phyloP scores from a whole-genome alignment of 805 yeast species.

The Cyberlindnera samutprakarnensis region DNA sequence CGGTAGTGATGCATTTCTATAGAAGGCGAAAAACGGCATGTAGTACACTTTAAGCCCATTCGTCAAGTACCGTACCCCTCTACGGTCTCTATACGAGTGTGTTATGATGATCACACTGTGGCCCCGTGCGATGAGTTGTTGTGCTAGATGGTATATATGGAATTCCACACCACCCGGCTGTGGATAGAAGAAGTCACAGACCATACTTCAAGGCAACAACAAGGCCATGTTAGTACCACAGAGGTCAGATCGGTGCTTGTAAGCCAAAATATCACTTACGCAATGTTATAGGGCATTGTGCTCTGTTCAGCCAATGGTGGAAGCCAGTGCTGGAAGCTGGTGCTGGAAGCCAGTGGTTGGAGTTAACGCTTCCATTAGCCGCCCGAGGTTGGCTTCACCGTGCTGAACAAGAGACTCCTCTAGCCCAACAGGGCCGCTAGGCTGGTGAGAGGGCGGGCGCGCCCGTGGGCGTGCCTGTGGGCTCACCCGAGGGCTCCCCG shows the following conservation, averaged over 20 bases:
- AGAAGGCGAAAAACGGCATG: conserved; percentile 74
- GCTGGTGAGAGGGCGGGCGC: no score
- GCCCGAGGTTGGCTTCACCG: no score
- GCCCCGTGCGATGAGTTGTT: conserved; percentile 69
- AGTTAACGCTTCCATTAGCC: no score
- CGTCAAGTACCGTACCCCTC: conserved; percentile 75
- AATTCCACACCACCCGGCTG: conserved; percentile 98
- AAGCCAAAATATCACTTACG: conserved; percentile 20
- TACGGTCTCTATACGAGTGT: conserved; percentile 77
- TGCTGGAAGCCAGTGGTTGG: no score
- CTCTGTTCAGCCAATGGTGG: neutral
- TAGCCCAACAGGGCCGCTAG: no score
- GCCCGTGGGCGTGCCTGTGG: no score
- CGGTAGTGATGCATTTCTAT: conserved; percentile 81
- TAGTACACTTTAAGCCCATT: conserved; percentile 92
- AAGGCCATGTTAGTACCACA: no score
- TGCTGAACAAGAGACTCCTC: no score
- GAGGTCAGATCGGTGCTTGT: no score
- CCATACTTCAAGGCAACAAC: conserved; percentile 55
- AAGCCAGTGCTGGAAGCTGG: no score
- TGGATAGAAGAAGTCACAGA: conserved; percentile 95
- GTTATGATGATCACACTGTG: conserved; percentile 84
- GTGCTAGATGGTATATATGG: conserved; percentile 87
- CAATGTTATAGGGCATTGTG: conserved; percentile 24
- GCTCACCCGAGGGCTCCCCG: no score